Conservation (phyloP, 1,284 basidiomycete species). For the Naganishia liquefaciens region DNA sequence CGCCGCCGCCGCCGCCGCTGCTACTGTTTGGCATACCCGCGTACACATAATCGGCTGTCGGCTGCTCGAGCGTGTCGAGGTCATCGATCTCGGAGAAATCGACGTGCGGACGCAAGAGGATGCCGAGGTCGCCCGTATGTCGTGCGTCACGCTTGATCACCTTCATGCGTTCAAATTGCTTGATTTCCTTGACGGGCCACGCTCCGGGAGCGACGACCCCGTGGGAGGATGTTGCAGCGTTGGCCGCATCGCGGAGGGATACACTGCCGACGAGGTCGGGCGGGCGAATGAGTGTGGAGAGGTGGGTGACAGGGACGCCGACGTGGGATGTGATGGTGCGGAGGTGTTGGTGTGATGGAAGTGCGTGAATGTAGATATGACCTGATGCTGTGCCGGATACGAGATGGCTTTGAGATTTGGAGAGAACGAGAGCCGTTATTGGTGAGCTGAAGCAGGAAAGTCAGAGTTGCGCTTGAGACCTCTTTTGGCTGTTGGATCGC, state of each 20-base stretch:
- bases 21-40: constrained; percentile 6
- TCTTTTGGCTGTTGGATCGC: constrained; percentile 38
- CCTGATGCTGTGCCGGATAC: constrained; percentile 73
- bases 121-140: constrained; percentile 40
- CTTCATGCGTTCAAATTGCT: constrained; percentile 50
- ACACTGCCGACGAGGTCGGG: constrained; percentile 78
- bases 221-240: constrained; percentile 53
- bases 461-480: constrained; percentile 15
- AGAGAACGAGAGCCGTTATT: constrained; percentile 72
- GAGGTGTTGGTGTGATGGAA: constrained; percentile 84
- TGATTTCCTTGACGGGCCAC: constrained; percentile 51
- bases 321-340: constrained; percentile 70
- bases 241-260: constrained; percentile 57
- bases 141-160: constrained; percentile 41
- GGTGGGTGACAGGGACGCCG: constrained; percentile 69
- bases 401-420: constrained; percentile 69
- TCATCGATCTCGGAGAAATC: constrained; percentile 29
- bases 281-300: constrained; percentile 76
- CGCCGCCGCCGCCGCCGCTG: too few species aligned
- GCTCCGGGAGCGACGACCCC: constrained; percentile 30
- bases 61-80: constrained; percentile 21
- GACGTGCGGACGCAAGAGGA: constrained; percentile 37
- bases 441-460: constrained; percentile 54
- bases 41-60: background rate
- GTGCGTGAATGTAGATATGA: constrained; percentile 77